phyloP scores from a whole-genome alignment of 176 grass and related monocot genomes.

The Hordeum vulgare region DNA sequence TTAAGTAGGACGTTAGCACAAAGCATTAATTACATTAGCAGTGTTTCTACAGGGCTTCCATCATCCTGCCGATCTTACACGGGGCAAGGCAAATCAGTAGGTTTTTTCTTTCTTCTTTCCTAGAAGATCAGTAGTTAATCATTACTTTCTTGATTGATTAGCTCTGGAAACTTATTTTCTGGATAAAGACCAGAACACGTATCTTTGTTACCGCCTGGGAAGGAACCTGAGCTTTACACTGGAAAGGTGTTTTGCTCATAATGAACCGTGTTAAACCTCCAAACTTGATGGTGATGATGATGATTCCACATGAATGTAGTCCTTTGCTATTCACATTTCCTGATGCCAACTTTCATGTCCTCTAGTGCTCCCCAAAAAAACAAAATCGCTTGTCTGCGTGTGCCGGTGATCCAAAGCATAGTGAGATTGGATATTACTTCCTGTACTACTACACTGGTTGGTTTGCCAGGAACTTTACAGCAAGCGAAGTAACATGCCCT shows the following conservation, averaged over 20 bases:
- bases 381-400: background rate
- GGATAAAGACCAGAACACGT: background rate
- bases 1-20: too few relatives aligned
- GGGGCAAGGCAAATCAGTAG: too few relatives aligned
- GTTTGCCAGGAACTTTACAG: conserved; percentile 22
- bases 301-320: background rate
- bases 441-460: background rate
- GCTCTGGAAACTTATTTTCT: too few relatives aligned
- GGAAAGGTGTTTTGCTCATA: background rate
- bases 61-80: too few relatives aligned
- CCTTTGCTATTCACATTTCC: background rate
- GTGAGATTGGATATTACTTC: background rate
- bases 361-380: background rate
- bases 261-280: background rate
- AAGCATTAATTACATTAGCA: too few relatives aligned
- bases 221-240: background rate
- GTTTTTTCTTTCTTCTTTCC: too few relatives aligned
- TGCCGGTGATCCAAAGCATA: conserved; percentile 9
- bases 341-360: background rate
- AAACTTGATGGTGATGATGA: background rate
- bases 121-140: too few relatives aligned
- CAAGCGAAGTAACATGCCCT: background rate
- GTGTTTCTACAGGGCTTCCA: too few relatives aligned
- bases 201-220: background rate
- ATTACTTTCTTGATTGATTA: too few relatives aligned